Evolutionary conservation across 768 basidiomycete species (phyloP).

Genomic region (Clitopilus passeckerianus): DNA sequence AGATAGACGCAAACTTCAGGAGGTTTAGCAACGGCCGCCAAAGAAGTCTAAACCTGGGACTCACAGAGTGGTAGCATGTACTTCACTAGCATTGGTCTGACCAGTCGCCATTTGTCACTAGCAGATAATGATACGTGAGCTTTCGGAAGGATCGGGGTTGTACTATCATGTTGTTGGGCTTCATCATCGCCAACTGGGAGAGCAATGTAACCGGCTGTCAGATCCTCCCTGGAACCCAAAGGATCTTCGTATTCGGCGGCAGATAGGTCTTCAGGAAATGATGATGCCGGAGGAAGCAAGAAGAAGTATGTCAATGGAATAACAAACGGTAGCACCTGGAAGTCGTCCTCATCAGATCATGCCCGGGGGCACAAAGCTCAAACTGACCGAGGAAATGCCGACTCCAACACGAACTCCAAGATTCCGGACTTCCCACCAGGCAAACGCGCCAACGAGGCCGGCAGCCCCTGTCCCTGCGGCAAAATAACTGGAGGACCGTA

Average conservation of each 20-base stretch:
- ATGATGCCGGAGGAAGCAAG: constrained; percentile 61
- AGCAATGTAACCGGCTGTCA: constrained; percentile 38
- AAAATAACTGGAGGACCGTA: constrained; percentile 63
- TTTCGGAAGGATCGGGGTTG: constrained; percentile 29
- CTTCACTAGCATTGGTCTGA: constrained; percentile 69
- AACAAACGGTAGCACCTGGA: constrained; percentile 74
- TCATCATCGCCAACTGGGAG: constrained; percentile 32
- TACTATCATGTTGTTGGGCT: constrained; percentile 36
- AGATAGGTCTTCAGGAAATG: constrained; percentile 39
- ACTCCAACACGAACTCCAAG: constrained; percentile 83
- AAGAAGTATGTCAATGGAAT: constrained; percentile 76
- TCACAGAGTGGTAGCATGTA: constrained; percentile 94
- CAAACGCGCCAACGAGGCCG: constrained; percentile 84
- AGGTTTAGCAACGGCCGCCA: neutral
- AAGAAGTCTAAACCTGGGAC: constrained; percentile 22
- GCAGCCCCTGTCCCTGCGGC: constrained; percentile 93
- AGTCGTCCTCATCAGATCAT: neutral
- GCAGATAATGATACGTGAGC: constrained; percentile 50
- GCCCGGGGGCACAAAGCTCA: too few species aligned
- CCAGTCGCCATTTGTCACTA: constrained; percentile 75
- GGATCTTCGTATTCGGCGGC: constrained; percentile 33
- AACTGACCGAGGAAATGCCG: constrained; percentile 72
- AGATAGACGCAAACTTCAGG: constrained; percentile 34
- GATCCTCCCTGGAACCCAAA: constrained; percentile 20
- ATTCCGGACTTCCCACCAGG: constrained; percentile 92